Conservation (phyloP, 768 basidiomycete species). For the Cystoderma amianthinum region DNA sequence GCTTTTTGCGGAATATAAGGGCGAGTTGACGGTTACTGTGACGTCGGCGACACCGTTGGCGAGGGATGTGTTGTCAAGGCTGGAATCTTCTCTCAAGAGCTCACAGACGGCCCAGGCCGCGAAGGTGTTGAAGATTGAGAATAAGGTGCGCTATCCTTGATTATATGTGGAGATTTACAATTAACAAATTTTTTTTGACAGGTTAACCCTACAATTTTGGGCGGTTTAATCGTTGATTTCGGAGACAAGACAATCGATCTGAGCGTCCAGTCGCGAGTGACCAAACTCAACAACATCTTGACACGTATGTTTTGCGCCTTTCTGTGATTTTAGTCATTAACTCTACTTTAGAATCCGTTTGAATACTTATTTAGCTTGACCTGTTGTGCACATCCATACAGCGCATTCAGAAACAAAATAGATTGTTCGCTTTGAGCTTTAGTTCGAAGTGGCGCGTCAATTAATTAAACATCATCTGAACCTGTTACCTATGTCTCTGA, state of each 20-base stretch:
- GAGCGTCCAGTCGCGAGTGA: constrained; percentile 89
- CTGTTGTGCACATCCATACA: too few relatives aligned
- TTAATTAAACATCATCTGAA: too few relatives aligned
- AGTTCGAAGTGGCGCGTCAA: too few relatives aligned
- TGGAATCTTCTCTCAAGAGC: constrained; percentile 83
- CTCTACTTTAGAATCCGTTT: too few relatives aligned
- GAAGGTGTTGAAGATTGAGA: constrained; percentile 82
- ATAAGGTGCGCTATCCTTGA: constrained; percentile 63
- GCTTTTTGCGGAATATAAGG: constrained; percentile 83
- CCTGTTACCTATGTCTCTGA: too few relatives aligned
- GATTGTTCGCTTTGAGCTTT: too few relatives aligned
- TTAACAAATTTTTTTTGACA: too few relatives aligned
- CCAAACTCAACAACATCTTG: constrained; percentile 86
- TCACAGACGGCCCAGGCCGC: constrained; percentile 81
- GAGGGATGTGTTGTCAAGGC: constrained; percentile 63
- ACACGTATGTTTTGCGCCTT: constrained; percentile 75
- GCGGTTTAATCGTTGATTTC: constrained; percentile 93
- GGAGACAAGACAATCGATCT: constrained; percentile 98
- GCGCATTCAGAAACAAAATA: too few relatives aligned
- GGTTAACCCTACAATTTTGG: constrained; percentile 90
- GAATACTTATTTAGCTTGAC: too few relatives aligned
- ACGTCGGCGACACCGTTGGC: constrained; percentile 82
- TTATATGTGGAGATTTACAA: too few relatives aligned
- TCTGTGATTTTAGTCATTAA: too few relatives aligned
- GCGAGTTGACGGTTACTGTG: constrained; percentile 89